Evolutionary conservation across 192 early-diverging fungal species (phyloP).

Genomic region (Linderina pennispora): DNA sequence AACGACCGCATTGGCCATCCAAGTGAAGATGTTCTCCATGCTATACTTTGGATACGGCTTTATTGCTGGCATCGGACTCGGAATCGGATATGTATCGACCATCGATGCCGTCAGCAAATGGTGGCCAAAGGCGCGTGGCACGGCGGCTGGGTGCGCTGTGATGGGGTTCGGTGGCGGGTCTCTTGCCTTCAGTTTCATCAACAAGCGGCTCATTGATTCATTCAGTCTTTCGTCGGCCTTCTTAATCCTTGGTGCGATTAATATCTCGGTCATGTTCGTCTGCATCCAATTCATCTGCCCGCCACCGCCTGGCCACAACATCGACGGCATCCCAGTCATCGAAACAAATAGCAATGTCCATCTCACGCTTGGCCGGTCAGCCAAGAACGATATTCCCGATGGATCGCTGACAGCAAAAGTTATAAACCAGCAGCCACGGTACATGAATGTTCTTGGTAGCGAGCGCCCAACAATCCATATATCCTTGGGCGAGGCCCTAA

Average conservation of each 20-base stretch:
- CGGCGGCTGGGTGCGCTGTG: conserved; percentile 59
- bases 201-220: conserved; percentile 51
- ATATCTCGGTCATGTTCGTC: conserved; percentile 55
- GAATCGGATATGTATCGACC: conserved; percentile 59
- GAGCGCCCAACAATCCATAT: conserved; percentile 37
- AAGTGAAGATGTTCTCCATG: conserved; percentile 51
- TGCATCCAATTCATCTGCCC: conserved; percentile 51
- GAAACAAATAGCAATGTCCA: conserved; percentile 1
- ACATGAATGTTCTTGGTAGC: neutral
- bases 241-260: conserved; percentile 56
- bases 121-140: conserved; percentile 56
- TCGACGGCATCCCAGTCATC: conserved; percentile 55
- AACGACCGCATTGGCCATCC: conserved; percentile 49
- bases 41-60: conserved; percentile 62
- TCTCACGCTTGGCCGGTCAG: no score
- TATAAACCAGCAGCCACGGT: conserved; percentile 1
- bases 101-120: conserved; percentile 58
- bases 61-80: conserved; percentile 55
- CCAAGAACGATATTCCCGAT: no score
- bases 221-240: conserved; percentile 56
- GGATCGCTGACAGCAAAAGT: neutral
- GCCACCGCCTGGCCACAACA: conserved; percentile 60
- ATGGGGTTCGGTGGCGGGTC: conserved; percentile 72
- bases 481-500: conserved; percentile 47
- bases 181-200: conserved; percentile 61